A percentile compares a stretch with the other conserved stretches of the same genome.
Evolutionary conservation across 139 green algal species (phyloP).

Genomic region (Micractinium conductrix): DNA sequence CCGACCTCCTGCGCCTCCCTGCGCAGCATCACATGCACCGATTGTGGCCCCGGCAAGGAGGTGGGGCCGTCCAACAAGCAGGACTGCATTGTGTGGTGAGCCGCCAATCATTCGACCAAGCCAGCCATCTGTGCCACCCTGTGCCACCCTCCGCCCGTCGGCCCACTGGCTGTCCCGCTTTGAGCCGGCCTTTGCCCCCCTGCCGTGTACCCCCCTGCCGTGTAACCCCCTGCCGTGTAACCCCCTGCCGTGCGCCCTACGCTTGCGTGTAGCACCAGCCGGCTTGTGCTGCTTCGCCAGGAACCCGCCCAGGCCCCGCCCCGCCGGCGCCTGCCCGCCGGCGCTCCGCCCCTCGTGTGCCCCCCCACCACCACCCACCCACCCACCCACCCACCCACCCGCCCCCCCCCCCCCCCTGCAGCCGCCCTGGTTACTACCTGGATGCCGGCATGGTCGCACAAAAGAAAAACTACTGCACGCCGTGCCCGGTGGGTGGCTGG

Average conservation of each 20-base stretch:
- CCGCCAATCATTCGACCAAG: no score
- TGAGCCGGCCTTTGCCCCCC: no score
- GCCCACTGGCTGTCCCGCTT: no score
- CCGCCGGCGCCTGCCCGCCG: background rate
- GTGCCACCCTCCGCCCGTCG: no score
- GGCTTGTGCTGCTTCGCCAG: background rate
- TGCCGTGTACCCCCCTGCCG: no score
- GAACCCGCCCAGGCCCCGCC: no score
- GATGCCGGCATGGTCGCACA: background rate
- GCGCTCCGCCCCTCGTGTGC: background rate
- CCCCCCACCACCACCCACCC: background rate
- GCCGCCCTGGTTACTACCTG: background rate
- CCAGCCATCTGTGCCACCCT: no score
- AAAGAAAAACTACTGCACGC: background rate
- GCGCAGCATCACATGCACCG: no score
- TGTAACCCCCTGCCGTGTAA: no score
- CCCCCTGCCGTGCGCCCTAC: background rate
- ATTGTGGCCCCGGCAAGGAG: background rate
- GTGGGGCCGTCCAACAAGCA: background rate
- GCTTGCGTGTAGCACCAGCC: no score
- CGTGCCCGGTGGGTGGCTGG: background rate
- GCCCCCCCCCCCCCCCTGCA: background rate
- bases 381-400: background rate
- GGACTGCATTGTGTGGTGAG: slow-evolving; percentile 1
- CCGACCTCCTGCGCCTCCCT: no score